A percentile compares a stretch with the other conserved stretches of the same genome.
Conservation (phyloP, 306 rosid species). For the Leucaena leucocephala region DNA sequence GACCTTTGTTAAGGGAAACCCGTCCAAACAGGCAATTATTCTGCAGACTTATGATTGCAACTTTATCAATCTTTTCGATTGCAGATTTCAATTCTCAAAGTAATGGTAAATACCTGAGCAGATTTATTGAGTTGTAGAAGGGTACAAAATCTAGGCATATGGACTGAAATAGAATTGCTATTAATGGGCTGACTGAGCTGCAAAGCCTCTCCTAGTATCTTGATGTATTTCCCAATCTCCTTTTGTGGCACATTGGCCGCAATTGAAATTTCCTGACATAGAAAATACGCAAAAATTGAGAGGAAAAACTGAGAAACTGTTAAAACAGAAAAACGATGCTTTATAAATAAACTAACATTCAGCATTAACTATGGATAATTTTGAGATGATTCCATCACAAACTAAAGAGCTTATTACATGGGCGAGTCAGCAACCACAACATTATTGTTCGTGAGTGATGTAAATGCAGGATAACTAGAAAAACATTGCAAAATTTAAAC, state of each 20-base stretch:
- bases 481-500: not conserved
- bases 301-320: not conserved
- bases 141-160: constrained; percentile 96
- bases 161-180: constrained; percentile 93
- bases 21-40: not conserved
- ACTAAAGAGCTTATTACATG: constrained; percentile 5
- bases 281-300: constrained; percentile 36
- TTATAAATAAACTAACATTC: not conserved
- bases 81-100: constrained; percentile 12
- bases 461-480: not conserved
- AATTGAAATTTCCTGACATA: constrained; percentile 84
- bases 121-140: constrained; percentile 96
- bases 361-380: not conserved
- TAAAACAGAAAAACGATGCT: not conserved
- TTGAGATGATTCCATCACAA: constrained; percentile 3
- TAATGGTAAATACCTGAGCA: constrained; percentile 74
- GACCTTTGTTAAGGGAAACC: not conserved
- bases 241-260: constrained; percentile 95
- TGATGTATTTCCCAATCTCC: constrained; percentile 96
- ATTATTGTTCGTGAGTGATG: not conserved
- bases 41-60: not conserved
- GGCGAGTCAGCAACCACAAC: not conserved
- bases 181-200: constrained; percentile 97
- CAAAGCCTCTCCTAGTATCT: constrained; percentile 94
- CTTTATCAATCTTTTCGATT: constrained; percentile 22